These are phyloP conservation scores for Colletotrichum neosansevieriae DNA, from an alignment of 2,329 filamentous ascomycete species.

Conservation along the genomic window DNA sequence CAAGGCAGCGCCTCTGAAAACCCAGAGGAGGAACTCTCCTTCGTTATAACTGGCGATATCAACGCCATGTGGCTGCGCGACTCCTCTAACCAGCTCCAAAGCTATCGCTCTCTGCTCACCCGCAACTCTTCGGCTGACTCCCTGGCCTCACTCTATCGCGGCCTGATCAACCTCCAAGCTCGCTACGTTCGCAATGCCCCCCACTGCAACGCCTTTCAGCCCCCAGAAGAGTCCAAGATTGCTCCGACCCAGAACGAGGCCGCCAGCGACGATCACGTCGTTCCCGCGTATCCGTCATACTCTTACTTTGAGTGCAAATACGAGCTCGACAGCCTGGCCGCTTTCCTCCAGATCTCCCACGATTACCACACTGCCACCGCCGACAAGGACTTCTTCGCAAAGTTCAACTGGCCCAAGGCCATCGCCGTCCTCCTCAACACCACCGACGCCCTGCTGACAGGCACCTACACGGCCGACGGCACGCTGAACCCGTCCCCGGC, in stretches of 20 bases:
- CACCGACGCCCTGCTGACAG: constrained; percentile 76
- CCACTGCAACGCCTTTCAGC: constrained; percentile 96
- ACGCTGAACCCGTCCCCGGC: constrained; percentile 72
- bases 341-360: constrained; percentile 85
- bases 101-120: constrained; percentile 75
- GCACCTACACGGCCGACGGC: constrained; percentile 77
- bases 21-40: constrained; percentile 70
- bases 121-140: constrained; percentile 64
- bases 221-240: constrained; percentile 80
- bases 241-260: constrained; percentile 64
- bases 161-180: constrained; percentile 81
- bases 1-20: constrained; percentile 69
- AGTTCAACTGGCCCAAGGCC: constrained; percentile 78
- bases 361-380: constrained; percentile 82
- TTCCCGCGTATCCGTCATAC: constrained; percentile 69
- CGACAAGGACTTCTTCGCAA: constrained; percentile 80
- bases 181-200: constrained; percentile 78
- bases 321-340: constrained; percentile 90
- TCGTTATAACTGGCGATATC: constrained; percentile 89
- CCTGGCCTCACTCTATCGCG: constrained; percentile 77
- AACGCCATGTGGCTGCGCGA: constrained; percentile 95
- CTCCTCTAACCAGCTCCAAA: constrained; percentile 83
- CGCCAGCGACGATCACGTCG: constrained; percentile 65
- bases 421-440: constrained; percentile 77
- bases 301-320: constrained; percentile 94